Evolutionary conservation across 2,329 filamentous ascomycete species (phyloP).

Genomic region (Cladophialophora bantiana): DNA sequence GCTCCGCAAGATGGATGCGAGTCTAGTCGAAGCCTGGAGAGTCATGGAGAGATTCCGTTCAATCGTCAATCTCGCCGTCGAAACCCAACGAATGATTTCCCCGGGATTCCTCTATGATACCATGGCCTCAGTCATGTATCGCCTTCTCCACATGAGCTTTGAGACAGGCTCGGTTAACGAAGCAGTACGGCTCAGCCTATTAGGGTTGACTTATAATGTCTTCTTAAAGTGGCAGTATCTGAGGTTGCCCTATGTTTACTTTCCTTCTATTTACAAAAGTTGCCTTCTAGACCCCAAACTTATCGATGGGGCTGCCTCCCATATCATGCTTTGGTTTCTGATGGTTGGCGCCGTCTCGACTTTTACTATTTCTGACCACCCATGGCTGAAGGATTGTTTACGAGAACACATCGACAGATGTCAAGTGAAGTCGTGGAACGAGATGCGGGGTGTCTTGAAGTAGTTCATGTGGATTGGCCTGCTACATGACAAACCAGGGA

Average conservation of each 20-base stretch:
- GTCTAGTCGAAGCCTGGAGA: constrained; percentile 41
- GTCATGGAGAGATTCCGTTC: constrained; percentile 42
- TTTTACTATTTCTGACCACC: constrained; percentile 22
- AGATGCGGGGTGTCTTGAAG: constrained; percentile 40
- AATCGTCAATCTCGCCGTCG: constrained; percentile 42
- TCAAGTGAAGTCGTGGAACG: constrained; percentile 22
- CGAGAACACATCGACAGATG: constrained; percentile 17
- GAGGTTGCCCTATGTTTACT: constrained; percentile 33
- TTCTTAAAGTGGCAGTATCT: constrained; percentile 51
- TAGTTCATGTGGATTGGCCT: constrained; percentile 46
- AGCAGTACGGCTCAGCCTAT: constrained; percentile 49
- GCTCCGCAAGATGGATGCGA: constrained; percentile 34
- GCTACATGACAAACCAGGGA: constrained; percentile 44
- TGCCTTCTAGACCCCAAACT: constrained; percentile 28
- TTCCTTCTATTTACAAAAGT: constrained; percentile 31
- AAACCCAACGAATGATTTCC: constrained; percentile 37
- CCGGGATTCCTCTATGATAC: constrained; percentile 41
- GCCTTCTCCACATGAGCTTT: constrained; percentile 48
- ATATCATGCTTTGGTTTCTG: constrained; percentile 38
- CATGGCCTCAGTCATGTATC: constrained; percentile 53
- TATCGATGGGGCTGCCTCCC: not conserved
- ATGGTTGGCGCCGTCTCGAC: constrained; percentile 37
- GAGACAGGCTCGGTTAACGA: constrained; percentile 44
- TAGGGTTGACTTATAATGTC: constrained; percentile 49
- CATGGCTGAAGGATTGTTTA: constrained; percentile 25